These are phyloP conservation scores for Ceratocystis destructans DNA, from an alignment of 2,329 filamentous ascomycete genomes.

Conservation along the genomic window DNA sequence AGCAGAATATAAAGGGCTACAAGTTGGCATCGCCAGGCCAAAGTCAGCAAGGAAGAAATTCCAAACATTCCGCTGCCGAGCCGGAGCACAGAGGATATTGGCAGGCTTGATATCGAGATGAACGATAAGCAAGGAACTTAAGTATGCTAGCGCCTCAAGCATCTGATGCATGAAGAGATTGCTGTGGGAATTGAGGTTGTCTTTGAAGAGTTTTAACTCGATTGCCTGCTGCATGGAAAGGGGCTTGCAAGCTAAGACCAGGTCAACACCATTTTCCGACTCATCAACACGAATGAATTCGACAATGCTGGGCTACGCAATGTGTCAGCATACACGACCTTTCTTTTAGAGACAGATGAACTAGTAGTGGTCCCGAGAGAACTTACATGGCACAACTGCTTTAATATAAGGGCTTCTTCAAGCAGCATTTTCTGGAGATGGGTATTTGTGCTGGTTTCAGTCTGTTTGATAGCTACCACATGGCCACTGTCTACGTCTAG, in stretches of 20 bases:
- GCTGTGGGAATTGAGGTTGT: neutral
- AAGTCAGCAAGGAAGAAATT: slow-evolving; percentile 16
- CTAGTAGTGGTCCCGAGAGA: neutral
- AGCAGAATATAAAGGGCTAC: neutral
- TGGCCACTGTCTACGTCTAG: slow-evolving; percentile 6
- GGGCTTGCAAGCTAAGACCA: slow-evolving; percentile 7
- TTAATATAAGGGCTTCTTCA: neutral
- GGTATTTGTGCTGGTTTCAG: neutral
- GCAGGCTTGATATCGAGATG: slow-evolving; percentile 15
- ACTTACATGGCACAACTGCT: slow-evolving; percentile 10
- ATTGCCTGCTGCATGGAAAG: neutral
- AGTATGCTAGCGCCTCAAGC: slow-evolving; percentile 8
- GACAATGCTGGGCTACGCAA: slow-evolving; percentile 2
- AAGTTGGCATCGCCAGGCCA: neutral
- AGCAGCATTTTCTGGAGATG: neutral
- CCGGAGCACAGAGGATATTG: slow-evolving; percentile 14
- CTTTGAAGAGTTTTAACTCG: neutral
- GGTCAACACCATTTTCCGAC: neutral
- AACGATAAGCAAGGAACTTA: neutral
- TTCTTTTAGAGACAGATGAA: neutral
- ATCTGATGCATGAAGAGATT: slow-evolving; percentile 14
- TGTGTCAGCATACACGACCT: neutral
- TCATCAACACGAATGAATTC: slow-evolving; percentile 8
- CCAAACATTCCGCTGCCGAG: neutral
- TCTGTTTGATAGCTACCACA: slow-evolving; percentile 5